phyloP scores from a whole-genome alignment of 805 yeast species.

The Lipomyces spencermartinsiae region DNA sequence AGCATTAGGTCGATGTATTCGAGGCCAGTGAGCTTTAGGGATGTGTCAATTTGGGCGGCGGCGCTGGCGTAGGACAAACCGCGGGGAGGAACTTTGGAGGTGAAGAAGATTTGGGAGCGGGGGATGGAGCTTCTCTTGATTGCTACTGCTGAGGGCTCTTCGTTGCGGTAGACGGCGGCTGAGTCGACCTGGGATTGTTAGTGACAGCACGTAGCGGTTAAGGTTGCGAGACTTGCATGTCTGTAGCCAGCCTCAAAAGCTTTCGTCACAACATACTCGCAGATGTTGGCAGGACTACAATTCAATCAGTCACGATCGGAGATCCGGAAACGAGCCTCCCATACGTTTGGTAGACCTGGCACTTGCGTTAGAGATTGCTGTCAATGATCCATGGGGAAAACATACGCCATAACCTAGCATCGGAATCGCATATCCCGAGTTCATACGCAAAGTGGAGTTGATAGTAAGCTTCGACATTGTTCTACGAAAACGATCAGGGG shows the following conservation, averaged over 20 bases:
- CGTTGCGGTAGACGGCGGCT: constrained; percentile 71
- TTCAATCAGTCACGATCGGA: not conserved
- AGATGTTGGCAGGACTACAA: constrained; percentile 1
- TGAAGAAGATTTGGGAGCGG: constrained; percentile 63
- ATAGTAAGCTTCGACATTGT: constrained; percentile 15
- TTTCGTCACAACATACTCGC: constrained; percentile 52
- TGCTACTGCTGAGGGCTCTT: constrained; percentile 65
- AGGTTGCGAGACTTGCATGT: constrained; percentile 42
- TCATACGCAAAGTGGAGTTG: constrained; percentile 16
- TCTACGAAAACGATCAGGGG: not conserved
- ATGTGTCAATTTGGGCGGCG: constrained; percentile 60
- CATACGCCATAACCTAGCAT: constrained; percentile 80
- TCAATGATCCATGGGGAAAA: constrained; percentile 47
- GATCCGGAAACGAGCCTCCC: constrained; percentile 5
- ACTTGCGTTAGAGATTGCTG: not conserved
- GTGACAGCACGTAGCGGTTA: constrained; percentile 51
- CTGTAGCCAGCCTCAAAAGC: constrained; percentile 74
- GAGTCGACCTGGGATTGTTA: constrained; percentile 49
- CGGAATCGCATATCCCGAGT: constrained; percentile 72
- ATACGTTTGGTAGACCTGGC: constrained; percentile 54
- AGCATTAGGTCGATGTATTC: constrained; percentile 74
- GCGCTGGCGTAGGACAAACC: constrained; percentile 67
- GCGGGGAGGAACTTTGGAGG: constrained; percentile 76
- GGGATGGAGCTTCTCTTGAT: constrained; percentile 59
- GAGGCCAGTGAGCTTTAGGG: constrained; percentile 59